Conservation (phyloP, 1,284 basidiomycete genomes). For the Hypsizygus ulmarius region DNA sequence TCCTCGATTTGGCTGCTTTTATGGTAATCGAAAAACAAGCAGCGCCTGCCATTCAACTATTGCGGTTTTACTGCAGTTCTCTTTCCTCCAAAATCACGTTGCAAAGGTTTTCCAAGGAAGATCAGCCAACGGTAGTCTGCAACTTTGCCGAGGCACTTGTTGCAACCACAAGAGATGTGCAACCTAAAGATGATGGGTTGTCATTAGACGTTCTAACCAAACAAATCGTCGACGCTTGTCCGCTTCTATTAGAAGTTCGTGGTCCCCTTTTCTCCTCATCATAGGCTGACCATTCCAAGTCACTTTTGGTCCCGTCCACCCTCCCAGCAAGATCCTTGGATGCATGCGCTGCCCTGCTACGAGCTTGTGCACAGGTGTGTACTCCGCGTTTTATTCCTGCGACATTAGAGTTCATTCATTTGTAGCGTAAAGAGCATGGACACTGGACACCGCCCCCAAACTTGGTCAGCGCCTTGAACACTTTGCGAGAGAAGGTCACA, state of each 20-base stretch:
- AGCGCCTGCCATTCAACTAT: slow-evolving; percentile 42
- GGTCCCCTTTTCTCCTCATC: neutral
- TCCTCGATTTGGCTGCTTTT: slow-evolving; percentile 46
- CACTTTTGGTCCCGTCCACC: slow-evolving; percentile 29
- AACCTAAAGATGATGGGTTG: slow-evolving; percentile 19
- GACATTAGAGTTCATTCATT: slow-evolving; percentile 7
- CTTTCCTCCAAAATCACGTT: slow-evolving; percentile 47
- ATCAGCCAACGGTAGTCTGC: slow-evolving; percentile 43
- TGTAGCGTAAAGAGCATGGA: slow-evolving; percentile 44
- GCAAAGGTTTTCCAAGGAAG: slow-evolving; percentile 40
- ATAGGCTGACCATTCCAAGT: slow-evolving; percentile 12
- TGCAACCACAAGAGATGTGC: slow-evolving; percentile 27
- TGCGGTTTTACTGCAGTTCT: slow-evolving; percentile 50
- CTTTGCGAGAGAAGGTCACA: slow-evolving; percentile 33
- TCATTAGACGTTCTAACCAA: slow-evolving; percentile 32
- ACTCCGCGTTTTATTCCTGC: neutral
- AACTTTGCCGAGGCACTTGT: slow-evolving; percentile 38
- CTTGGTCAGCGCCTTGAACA: slow-evolving; percentile 39
- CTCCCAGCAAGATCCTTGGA: slow-evolving; percentile 33
- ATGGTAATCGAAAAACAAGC: slow-evolving; percentile 42
- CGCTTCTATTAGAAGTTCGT: slow-evolving; percentile 49
- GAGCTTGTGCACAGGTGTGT: slow-evolving; percentile 43
- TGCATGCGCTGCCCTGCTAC: slow-evolving; percentile 40
- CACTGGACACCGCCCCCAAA: slow-evolving; percentile 44
- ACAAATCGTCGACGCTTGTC: slow-evolving; percentile 45